Conservation (phyloP, 2,329 filamentous ascomycete species). For the Exophiala bonariae region DNA sequence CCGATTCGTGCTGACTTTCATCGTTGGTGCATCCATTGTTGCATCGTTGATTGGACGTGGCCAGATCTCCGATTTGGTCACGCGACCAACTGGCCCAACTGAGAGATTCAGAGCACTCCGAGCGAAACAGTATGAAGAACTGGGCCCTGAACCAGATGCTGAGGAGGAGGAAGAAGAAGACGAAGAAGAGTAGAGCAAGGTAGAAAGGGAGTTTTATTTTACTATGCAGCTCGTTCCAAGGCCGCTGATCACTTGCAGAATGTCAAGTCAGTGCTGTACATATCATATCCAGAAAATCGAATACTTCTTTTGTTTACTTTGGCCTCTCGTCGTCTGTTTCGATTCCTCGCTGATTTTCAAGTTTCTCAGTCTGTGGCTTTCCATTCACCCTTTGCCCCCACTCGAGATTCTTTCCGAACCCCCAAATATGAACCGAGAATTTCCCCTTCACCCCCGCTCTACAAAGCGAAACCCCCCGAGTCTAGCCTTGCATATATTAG, state of each 20-base stretch:
- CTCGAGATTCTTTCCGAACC: no score
- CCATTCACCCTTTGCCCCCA: no score
- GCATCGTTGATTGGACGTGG: constrained; percentile 79
- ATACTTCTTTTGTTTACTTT: constrained; percentile 8
- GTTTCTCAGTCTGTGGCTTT: no score
- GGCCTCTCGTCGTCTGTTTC: constrained; percentile 2
- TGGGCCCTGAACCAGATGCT: constrained; percentile 44
- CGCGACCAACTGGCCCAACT: constrained; percentile 42
- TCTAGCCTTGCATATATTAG: no score
- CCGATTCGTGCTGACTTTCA: constrained; percentile 86
- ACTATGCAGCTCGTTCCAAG: not conserved
- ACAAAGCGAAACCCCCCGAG: no score
- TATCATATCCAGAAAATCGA: constrained; percentile 15
- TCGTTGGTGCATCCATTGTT: constrained; percentile 81
- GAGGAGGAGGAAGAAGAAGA: constrained; percentile 28
- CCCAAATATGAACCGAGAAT: no score
- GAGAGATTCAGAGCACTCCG: constrained; percentile 53
- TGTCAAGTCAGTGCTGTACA: constrained; percentile 19
- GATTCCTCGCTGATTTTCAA: no score
- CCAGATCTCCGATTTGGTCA: constrained; percentile 65
- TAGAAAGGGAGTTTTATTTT: constrained; percentile 9
- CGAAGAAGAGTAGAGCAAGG: constrained; percentile 24
- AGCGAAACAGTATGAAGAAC: constrained; percentile 46
- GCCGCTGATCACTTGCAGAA: constrained; percentile 11
- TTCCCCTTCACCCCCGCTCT: no score